phyloP scores from a whole-genome alignment of 306 rosid species.

The Pyrus pyrifolia region DNA sequence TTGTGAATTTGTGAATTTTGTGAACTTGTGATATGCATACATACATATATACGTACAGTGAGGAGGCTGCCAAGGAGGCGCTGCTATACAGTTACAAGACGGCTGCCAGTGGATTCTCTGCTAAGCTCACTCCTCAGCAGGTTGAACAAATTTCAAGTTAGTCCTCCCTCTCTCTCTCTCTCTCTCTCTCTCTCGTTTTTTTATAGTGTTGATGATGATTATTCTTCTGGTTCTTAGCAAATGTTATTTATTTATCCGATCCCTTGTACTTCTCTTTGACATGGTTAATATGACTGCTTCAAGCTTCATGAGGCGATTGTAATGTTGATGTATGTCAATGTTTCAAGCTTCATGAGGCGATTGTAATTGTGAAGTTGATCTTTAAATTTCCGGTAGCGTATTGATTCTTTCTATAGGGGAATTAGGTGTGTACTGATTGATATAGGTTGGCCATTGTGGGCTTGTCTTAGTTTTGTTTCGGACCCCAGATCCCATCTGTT shows the following conservation, averaged over 20 bases:
- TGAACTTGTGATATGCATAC: not conserved
- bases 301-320: not conserved
- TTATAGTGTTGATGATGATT: not conserved
- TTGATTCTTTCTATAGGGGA: not conserved
- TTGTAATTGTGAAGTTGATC: not conserved
- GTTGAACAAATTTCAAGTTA: constrained; percentile 38
- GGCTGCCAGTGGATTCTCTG: constrained; percentile 91
- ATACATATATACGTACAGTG: constrained; percentile 30
- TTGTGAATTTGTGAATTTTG: not conserved
- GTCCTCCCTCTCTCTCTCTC: not conserved
- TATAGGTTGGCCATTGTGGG: no score
- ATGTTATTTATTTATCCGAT: not conserved
- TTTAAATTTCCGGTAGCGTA: not conserved
- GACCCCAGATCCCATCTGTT: no score
- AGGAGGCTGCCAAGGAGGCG: constrained; percentile 89
- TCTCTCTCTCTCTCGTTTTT: not conserved
- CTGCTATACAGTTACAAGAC: constrained; percentile 78
- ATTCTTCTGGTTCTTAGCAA: not conserved
- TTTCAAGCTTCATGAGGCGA: no score
- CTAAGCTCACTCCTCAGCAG: constrained; percentile 76
- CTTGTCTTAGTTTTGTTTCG: no score
- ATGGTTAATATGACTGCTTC: not conserved
- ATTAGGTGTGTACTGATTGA: no score
- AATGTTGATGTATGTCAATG: no score
- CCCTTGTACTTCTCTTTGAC: not conserved